phyloP scores from a whole-genome alignment of 2,329 filamentous ascomycete species.

The Epichloe sp. region DNA sequence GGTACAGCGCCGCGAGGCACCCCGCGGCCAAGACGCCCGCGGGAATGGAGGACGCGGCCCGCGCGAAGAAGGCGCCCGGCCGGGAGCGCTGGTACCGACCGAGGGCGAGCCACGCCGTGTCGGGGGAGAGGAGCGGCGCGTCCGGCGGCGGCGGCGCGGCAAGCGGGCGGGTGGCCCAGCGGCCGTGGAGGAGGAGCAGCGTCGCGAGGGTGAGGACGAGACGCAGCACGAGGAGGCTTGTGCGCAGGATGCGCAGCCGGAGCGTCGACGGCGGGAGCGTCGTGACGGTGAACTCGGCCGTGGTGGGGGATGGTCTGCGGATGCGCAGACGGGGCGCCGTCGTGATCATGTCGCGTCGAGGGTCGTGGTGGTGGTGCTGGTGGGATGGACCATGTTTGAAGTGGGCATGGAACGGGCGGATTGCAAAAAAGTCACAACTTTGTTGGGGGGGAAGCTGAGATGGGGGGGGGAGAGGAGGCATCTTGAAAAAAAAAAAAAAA shows the following conservation, averaged over 20 bases:
- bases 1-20: slow-evolving; percentile 26
- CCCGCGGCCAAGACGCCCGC: slow-evolving; percentile 25
- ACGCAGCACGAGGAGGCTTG: slow-evolving; percentile 30
- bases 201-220: slow-evolving; percentile 28
- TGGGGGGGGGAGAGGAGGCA: too few relatives aligned
- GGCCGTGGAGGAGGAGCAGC: slow-evolving; percentile 36
- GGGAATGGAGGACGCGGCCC: slow-evolving; percentile 22
- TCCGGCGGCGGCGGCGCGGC: slow-evolving; percentile 8
- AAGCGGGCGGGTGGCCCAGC: slow-evolving; percentile 26
- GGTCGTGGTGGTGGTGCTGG: too few relatives aligned
- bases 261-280: slow-evolving; percentile 50
- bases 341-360: slow-evolving; percentile 35
- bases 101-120: slow-evolving; percentile 13
- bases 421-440: neutral
- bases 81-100: slow-evolving; percentile 17
- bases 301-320: slow-evolving; percentile 64
- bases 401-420: too few relatives aligned
- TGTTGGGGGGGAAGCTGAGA: neutral
- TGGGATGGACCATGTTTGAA: too few relatives aligned
- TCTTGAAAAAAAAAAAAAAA: too few relatives aligned
- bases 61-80: slow-evolving; percentile 18
- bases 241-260: slow-evolving; percentile 31
- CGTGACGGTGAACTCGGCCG: slow-evolving; percentile 84
- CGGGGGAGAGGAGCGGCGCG: neutral
- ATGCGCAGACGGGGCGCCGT: slow-evolving; percentile 46